Base-by-base conservation (phyloP, 345 rosid genomes). In the Alliaria petiolata region DNA sequence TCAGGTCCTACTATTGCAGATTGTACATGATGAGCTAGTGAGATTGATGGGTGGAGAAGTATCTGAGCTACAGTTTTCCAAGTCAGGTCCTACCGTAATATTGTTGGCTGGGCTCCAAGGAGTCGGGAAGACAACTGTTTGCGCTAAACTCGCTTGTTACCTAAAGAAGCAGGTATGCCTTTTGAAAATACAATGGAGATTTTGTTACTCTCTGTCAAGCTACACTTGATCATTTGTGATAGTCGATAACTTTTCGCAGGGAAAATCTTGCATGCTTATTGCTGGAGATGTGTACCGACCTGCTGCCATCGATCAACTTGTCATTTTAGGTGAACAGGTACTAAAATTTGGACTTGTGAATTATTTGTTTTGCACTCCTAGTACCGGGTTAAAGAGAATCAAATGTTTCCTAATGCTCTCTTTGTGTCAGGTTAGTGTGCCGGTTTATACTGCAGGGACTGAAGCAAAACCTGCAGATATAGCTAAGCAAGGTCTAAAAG, bases 231-330 rank as follows among this genome's bases (percentile, higher is more conserved):
- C 36, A 17, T n/a, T 9, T 40, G 15, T 64, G 14, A 13, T 50
- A 33, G 59, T 19, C 49, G 33, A 19, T 60, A 22, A 38, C 62
- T 52, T 65, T 44, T 42, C 40, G 50, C 84, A 93, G 97, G 95
- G 97, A 44, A 95, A 95, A 78, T 84, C 85, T 72, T 88, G 93
- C 80, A 86, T 91, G 95, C 95, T 95, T 74, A 87, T 95, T 72
- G 97, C 99, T 64, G 99, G 99, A 69, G 99, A 95, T 83, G 95
- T 95, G 17, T 91, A 95, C 78, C 85, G 99, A 78, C 99, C 99
- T 63, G 99, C 97, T 49, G 99, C 99, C 57, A 89, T 91, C 63
- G 99, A 95, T 75, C 99, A 95, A 83, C 97, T 91, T 50, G 89
- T 87, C 62, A 95, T 91, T 80, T 81, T 95, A 85, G 97, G 96